These are phyloP conservation scores for Pseudogymnoascus sp. DNA, from an alignment of 2,329 filamentous ascomycete species.

Conservation along the genomic window DNA sequence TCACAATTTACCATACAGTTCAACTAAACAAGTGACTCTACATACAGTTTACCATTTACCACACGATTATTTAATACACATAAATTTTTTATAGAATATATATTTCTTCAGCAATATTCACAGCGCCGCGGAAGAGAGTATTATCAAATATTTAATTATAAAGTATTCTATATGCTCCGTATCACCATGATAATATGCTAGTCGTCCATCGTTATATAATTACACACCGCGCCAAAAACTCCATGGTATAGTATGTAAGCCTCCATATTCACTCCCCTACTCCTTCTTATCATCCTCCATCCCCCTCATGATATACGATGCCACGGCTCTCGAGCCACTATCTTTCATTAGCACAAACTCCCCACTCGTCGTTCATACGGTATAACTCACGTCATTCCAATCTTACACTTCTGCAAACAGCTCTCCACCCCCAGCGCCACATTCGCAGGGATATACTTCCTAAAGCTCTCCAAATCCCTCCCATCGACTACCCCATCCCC, in stretches of 20 bases:
- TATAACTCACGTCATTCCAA: conserved; percentile 23
- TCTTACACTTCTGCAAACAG: conserved; percentile 35
- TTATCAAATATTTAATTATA: not conserved
- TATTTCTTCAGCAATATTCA: not conserved
- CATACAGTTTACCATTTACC: not conserved
- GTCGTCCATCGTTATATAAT: not conserved
- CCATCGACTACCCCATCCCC: conserved; percentile 23
- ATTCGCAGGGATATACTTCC: conserved; percentile 30
- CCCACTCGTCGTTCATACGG: not conserved
- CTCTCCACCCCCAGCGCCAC: conserved; percentile 36
- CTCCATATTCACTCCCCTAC: not conserved
- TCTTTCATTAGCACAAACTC: not conserved
- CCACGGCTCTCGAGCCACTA: not conserved
- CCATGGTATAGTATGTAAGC: not conserved
- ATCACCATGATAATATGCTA: not conserved
- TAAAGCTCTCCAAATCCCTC: conserved; percentile 28
- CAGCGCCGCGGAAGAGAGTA: not conserved
- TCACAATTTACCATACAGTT: not conserved
- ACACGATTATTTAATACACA: not conserved
- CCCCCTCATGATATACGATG: not conserved
- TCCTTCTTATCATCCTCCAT: not conserved
- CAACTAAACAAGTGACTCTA: not conserved
- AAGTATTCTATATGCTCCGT: conserved; percentile 1
- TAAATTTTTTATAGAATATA: not conserved
- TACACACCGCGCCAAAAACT: not conserved